Base-by-base conservation (phyloP, 306 rosid genomes). In the Citrullus mucosospermus region DNA sequence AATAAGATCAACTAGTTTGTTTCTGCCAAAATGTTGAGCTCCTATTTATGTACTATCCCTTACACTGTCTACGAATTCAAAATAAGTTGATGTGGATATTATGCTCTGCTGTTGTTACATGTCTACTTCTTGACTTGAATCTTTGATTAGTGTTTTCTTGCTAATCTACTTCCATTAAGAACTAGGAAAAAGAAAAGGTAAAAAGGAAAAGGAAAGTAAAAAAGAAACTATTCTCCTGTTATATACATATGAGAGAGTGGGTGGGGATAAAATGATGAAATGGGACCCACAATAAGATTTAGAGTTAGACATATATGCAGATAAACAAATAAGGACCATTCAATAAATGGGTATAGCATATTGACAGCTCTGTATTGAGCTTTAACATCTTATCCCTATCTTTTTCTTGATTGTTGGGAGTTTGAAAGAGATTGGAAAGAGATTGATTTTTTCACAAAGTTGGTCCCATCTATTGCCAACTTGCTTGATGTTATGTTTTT, bases 391-490 rank as follows among this genome's bases (percentile, higher is more conserved):
- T 57, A 30, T 76, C 82, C 67, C 69, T 43, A 73, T 81, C 75
- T 57, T 65, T 80, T 78, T 78, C 44, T 78, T 65, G 87, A 81
- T 54, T 51, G 66, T 79, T 79, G 48, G 82, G 67, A 20, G 70
- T 28, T 78, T 69, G 68, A 83, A 67, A 76, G 38, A 57, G 81
- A 80, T 38, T 61, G 80, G 76, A 63, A 34, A 63, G 22, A 36
- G 70, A 71, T 46, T 43, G 36, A 69, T 44, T 73, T 73, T 72
- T 74, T 6, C 28, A 17, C 2, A 44, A 74, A 74, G 5, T 25
- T 75, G 82, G 82, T 60, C 85, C 82, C 79, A 66, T 79, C 39
- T 53, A 32, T 58, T 43, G 70, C 46, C 66, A 54, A 60, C 82
- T 54, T 38, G 82, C 73, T 80, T 70, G 78, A 38, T 74, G 63